Base-by-base conservation (phyloP, 306 rosid species). In the Medicago lupulina region DNA sequence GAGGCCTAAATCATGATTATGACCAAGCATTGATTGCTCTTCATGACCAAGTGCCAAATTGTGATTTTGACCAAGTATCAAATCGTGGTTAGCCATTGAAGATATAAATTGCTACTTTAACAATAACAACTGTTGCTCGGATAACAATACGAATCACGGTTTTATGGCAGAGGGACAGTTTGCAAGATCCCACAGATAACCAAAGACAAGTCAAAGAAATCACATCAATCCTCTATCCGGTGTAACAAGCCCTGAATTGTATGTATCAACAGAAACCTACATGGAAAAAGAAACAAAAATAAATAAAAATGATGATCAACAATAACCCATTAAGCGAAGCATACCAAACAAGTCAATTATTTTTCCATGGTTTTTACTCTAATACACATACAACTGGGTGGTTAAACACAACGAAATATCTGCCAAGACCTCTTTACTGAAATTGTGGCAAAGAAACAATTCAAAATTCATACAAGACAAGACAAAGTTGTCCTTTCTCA, bases 31-130 rank as follows among this genome's bases (percentile, higher is more conserved):
- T 86, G 88, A 62, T 58, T 82, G 96, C 73, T 86, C 97, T 66
- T 91, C 93, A 71, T 90, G 98, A 70, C 96, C 89, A 47, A 82
- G 86, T 28, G 88, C 92, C 78, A 86, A 67, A 83, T 80, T 91
- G 83, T 87, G 98, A 84, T 63, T 86, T 81, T 88, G 94, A 70
- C 96, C 96, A 40, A 94, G 92, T 73, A 94, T 82, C 87, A 91
- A 68, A 51, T 94, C 97, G 36, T 90, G 91, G 84, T 86, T 91
- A 38, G 96, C 91, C 97, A 91, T 91, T 76, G 74, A 73, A 66
- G 74, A 47, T 72, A 74, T 54, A 66, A 67, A 75, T 73, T 28
- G 21, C 70, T 41, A 43, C 46, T n/a, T 67, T 4, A 77, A 67
- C 55, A 62, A 47, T 12, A 71, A 71, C 59, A 68, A 31, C 70